A percentile compares a stretch with the other conserved stretches of the same genome.
Evolutionary conservation across 2,329 filamentous ascomycete species (phyloP).

Genomic region (Raffaelea arxii): DNA sequence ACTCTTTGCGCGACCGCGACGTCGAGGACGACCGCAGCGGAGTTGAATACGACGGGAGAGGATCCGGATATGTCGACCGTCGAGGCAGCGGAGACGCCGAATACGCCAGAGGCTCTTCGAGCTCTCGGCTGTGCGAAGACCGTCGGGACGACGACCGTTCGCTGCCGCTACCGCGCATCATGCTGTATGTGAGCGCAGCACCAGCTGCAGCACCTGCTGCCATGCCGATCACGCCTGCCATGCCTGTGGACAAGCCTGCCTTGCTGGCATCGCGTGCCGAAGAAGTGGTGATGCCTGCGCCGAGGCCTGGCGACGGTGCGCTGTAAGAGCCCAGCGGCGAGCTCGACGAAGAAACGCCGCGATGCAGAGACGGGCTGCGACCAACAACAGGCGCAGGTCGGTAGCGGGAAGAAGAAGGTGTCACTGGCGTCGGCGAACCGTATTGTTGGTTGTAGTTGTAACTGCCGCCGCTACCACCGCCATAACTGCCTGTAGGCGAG

Average conservation of each 20-base stretch:
- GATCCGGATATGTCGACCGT: constrained; percentile 35
- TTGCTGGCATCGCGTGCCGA: constrained; percentile 19
- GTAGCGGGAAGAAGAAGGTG: constrained; percentile 5
- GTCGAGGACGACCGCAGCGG: neutral
- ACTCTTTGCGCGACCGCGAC: neutral
- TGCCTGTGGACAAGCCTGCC: constrained; percentile 24
- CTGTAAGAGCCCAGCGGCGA: constrained; percentile 5
- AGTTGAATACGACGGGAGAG: constrained; percentile 13
- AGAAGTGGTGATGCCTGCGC: neutral
- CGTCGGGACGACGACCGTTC: constrained; percentile 17
- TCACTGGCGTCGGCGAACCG: neutral
- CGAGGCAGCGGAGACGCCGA: constrained; percentile 29
- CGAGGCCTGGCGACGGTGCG: neutral
- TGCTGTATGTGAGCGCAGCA: constrained; percentile 63
- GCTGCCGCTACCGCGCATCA: constrained; percentile 43
- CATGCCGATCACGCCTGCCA: constrained; percentile 51
- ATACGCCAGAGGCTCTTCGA: constrained; percentile 25
- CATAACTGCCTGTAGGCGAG: too few relatives aligned
- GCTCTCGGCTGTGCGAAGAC: constrained; percentile 21
- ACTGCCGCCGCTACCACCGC: constrained; percentile 2
- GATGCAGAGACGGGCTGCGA: constrained; percentile 6
- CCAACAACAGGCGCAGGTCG: neutral
- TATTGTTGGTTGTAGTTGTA: constrained; percentile 1
- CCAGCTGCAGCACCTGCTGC: constrained; percentile 61
- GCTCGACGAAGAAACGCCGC: constrained; percentile 8